phyloP scores from a whole-genome alignment of 2,329 filamentous ascomycete genomes.

The Xylaria arbuscula region DNA sequence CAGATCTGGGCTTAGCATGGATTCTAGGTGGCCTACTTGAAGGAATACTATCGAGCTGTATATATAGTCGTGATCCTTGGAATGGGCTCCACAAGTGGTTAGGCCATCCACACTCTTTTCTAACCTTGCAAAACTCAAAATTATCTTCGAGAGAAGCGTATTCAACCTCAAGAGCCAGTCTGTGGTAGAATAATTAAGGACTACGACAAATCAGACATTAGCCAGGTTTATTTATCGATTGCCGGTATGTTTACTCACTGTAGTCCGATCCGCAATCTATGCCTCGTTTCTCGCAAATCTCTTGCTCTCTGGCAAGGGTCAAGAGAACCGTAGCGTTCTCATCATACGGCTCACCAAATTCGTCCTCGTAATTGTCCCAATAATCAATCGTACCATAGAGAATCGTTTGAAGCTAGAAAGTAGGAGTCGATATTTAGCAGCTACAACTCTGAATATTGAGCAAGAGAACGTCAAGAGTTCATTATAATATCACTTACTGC shows the following conservation, averaged over 20 bases:
- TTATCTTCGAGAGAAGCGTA: neutral
- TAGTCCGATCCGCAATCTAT: neutral
- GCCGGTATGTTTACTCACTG: neutral
- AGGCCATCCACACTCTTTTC: neutral
- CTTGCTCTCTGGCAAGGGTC: neutral
- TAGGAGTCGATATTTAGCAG: neutral
- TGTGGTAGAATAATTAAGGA: neutral
- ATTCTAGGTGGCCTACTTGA: neutral
- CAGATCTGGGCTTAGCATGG: neutral
- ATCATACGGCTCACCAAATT: neutral
- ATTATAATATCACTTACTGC: conserved; percentile 10
- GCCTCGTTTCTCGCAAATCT: neutral
- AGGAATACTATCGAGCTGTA: neutral
- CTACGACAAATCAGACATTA: neutral
- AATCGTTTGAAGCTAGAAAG: conserved; percentile 17
- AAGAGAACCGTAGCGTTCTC: neutral
- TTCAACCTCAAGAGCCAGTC: neutral
- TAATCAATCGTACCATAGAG: conserved; percentile 15
- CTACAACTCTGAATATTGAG: neutral
- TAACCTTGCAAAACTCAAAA: neutral
- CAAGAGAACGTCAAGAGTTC: neutral
- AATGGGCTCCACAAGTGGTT: neutral
- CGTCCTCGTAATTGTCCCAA: conserved; percentile 3
- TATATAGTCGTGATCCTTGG: neutral
- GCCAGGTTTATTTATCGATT: neutral